A percentile compares a stretch with the other conserved stretches of the same genome.
Evolutionary conservation across 2,329 filamentous ascomycete genomes (phyloP).

Genomic region (Hymenoscyphus repandus): DNA sequence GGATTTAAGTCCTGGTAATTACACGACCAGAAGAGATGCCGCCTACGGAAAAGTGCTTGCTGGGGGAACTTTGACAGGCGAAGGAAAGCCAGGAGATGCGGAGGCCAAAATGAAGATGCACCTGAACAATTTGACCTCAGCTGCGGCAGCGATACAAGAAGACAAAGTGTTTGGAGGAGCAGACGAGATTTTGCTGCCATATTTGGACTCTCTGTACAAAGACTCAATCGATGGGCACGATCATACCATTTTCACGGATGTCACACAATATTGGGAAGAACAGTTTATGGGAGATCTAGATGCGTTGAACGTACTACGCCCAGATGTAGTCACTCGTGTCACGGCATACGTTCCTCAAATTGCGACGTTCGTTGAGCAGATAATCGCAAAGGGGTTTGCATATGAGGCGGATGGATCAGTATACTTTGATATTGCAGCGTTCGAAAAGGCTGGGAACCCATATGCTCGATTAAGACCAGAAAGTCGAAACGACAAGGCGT

Average conservation of each 20-base stretch:
- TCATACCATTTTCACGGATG: conserved; percentile 73
- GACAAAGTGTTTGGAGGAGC: conserved; percentile 48
- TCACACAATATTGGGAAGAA: conserved; percentile 82
- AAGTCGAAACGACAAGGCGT: conserved; percentile 74
- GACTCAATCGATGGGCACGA: conserved; percentile 56
- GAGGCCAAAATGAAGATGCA: conserved; percentile 74
- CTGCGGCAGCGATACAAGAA: conserved; percentile 44
- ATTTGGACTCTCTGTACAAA: conserved; percentile 68
- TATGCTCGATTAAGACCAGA: conserved; percentile 85
- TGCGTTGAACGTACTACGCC: conserved; percentile 75
- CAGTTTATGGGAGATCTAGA: conserved; percentile 86
- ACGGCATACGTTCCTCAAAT: conserved; percentile 90
- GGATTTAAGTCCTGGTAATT: conserved; percentile 45
- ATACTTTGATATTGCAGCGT: conserved; percentile 87
- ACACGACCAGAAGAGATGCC: conserved; percentile 43
- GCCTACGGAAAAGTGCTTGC: conserved; percentile 50
- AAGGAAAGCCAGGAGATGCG: conserved; percentile 50
- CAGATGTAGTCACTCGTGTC: conserved; percentile 80
- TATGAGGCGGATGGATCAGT: conserved; percentile 81
- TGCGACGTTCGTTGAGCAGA: conserved; percentile 67
- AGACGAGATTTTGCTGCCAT: conserved; percentile 70
- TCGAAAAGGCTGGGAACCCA: conserved; percentile 76
- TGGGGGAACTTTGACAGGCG: conserved; percentile 50
- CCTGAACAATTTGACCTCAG: conserved; percentile 41
- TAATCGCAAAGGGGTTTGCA: conserved; percentile 75